Evolutionary conservation across 176 grass and related monocot species (phyloP), one percentile per base, ranked within the genome.

Genomic region (Eragrostis curvula): DNA sequence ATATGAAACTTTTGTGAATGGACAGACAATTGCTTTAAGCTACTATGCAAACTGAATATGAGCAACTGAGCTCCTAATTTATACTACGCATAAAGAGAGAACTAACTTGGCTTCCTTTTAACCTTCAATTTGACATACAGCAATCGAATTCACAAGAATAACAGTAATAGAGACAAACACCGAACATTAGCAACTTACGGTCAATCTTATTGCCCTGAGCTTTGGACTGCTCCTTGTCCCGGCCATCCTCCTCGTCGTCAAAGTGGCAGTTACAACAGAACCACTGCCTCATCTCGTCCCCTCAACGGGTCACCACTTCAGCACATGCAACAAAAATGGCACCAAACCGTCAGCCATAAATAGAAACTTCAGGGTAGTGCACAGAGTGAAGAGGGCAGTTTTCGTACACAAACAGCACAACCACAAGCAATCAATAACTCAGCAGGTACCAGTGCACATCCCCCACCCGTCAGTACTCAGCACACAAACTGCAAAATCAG

Each of bases 181-280:
- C 11, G 28, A 71, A 53, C 11, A 30, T 28, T 57, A 70, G 65
- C 3, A 18, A 15, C 79, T 0, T 66, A 90, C 88, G 32, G 8
- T 86, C 88, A 1, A 62, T 74, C 68, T 86, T 90, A 74, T 74
- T 86, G 30, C 74, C 66, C 60, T 68, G 84, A 83, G 84, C 52
- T 74, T 86, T 90, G 43, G 88, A 71, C 28, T 45, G 73, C 32
- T 83, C 84, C 83, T 53, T 66, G 25, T 72, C 74, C 36, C 25
- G 73, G 14, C 1, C 59, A 18, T 86, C 88, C 0, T 89, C 82
- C 10, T 86, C 68, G 0, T 73, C 88, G 0, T 78, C 59, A 3
- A 61, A 51, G 9, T 30, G 51, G 52, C 74, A 53, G 50, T 83
- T 83, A 78, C 88, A 90, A 68, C 88, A 90, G 11, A 86, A 73